These are phyloP conservation scores for Isabelozyma pseudorhagii DNA, from an alignment of 805 yeast species.

Conservation along the genomic window DNA sequence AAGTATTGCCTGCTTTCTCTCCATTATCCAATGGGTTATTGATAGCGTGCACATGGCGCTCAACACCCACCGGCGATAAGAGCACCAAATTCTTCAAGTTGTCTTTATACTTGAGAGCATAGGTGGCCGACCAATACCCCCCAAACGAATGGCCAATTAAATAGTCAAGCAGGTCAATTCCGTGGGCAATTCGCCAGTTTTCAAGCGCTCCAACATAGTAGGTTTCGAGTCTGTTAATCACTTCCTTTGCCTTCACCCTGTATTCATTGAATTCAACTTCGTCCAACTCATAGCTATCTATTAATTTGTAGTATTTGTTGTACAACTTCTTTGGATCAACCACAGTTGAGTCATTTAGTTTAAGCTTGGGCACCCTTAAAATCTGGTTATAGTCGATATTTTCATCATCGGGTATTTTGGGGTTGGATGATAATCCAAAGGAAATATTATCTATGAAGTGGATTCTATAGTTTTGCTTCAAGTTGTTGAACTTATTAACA, in stretches of 20 bases:
- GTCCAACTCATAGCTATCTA: slow-evolving; percentile 31
- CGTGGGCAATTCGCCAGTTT: slow-evolving; percentile 53
- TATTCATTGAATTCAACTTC: slow-evolving; percentile 25
- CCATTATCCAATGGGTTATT: slow-evolving; percentile 30
- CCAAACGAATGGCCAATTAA: slow-evolving; percentile 79
- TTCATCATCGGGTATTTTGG: slow-evolving; percentile 16
- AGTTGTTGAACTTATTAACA: slow-evolving; percentile 26
- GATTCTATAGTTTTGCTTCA: slow-evolving; percentile 37
- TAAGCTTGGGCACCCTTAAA: slow-evolving; percentile 15
- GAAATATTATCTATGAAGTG: slow-evolving; percentile 50
- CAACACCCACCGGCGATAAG: slow-evolving; percentile 78
- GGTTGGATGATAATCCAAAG: slow-evolving; percentile 53
- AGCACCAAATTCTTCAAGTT: slow-evolving; percentile 53
- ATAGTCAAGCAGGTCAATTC: slow-evolving; percentile 52
- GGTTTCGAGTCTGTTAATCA: slow-evolving; percentile 46
- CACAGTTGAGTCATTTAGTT: slow-evolving; percentile 22
- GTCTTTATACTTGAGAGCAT: slow-evolving; percentile 56
- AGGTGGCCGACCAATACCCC: slow-evolving; percentile 67
- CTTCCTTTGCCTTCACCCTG: slow-evolving; percentile 31
- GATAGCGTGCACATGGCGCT: slow-evolving; percentile 61
- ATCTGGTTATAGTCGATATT: slow-evolving; percentile 17
- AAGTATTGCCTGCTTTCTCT: background rate
- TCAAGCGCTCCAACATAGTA: slow-evolving; percentile 62
- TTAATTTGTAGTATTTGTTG: slow-evolving; percentile 38
- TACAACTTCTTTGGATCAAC: slow-evolving; percentile 25